Base-by-base conservation (phyloP, 106 monocot genomes). In the Dioscorea dumetorum region DNA sequence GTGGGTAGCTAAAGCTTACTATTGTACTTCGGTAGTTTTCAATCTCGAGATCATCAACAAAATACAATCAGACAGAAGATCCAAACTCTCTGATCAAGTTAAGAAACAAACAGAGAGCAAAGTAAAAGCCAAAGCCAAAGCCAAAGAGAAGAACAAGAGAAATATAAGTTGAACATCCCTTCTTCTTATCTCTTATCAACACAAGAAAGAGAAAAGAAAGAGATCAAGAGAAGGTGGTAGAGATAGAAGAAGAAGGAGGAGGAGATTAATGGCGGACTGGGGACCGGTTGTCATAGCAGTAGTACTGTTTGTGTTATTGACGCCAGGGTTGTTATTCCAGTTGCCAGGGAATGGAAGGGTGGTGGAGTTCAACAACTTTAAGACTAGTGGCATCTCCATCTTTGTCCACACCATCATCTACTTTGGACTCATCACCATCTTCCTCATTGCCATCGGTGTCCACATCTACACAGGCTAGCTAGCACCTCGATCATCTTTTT, bases 331-430 rank as follows among this genome's bases (percentile, higher is more conserved):
- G 58, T 20, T 58, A 8, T 15, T 58, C 58, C 58, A 58, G 19
- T 8, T 58, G 18, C 58, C 58, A 8, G 58, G 58, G 18, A 19
- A 20, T 15, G 7, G 20, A 15, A 15, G 58, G 58, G 18, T 58
- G 58, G 58, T 58, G 19, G 58, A 58, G 58, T 58, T 58, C 58
- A 20, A 20, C n/a, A 58, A 58, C 58, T 8, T 58, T 15, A 2
- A 19, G 58, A 58, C 58, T 2, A 58, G 58, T 20, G 58, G 58
- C 58, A 15, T 58, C 58, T 58, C 58, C 58, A 58, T 58, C 58
- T 20, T 58, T 8, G 58, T 58, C 58, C 58, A 58, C 19, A 18
- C 58, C 13, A 58, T 58, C 58, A 58, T 58, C 58, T 58, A 18
- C 58, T 58, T 58, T 15, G 58, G 18, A 15, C 58, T 58, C 58